phyloP scores from a whole-genome alignment of 2,329 filamentous ascomycete genomes.

The Cordyceps fumosorosea region DNA sequence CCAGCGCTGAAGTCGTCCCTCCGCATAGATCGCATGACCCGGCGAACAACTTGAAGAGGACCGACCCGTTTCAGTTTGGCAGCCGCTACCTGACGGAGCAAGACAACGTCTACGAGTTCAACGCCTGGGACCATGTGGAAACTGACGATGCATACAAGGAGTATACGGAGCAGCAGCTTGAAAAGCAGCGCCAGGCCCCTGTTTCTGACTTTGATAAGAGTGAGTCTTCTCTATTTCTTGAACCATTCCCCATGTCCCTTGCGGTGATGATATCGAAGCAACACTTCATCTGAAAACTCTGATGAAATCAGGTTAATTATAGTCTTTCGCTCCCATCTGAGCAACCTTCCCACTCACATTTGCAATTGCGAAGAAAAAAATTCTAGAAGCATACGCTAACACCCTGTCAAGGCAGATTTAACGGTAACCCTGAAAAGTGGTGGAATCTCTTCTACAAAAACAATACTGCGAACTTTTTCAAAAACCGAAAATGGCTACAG shows the following conservation, averaged over 20 bases:
- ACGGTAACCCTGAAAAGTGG: slow-evolving; percentile 85
- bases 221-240: slow-evolving; percentile 33
- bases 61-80: slow-evolving; percentile 92
- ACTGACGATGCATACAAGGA: slow-evolving; percentile 82
- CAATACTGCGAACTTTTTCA: slow-evolving; percentile 97
- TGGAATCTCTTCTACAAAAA: slow-evolving; percentile 99
- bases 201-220: slow-evolving; percentile 91
- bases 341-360: slow-evolving; percentile 14
- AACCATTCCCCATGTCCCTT: slow-evolving; percentile 12
- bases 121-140: slow-evolving; percentile 97
- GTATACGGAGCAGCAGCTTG: slow-evolving; percentile 79
- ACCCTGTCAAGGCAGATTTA: slow-evolving; percentile 62
- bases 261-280: slow-evolving; percentile 49
- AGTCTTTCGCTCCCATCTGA: slow-evolving; percentile 75
- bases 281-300: slow-evolving; percentile 59
- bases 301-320: slow-evolving; percentile 53
- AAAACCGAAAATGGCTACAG: slow-evolving; percentile 92
- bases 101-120: slow-evolving; percentile 93
- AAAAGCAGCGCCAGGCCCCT: slow-evolving; percentile 75
- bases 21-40: slow-evolving; percentile 67
- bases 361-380: neutral
- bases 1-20: slow-evolving; percentile 29
- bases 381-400: slow-evolving; percentile 31
- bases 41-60: slow-evolving; percentile 71
- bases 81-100: slow-evolving; percentile 75